A percentile compares a stretch with the other conserved stretches of the same genome.
Evolutionary conservation across 2,329 filamentous ascomycete species (phyloP).

Genomic region (Xylaria sp.): DNA sequence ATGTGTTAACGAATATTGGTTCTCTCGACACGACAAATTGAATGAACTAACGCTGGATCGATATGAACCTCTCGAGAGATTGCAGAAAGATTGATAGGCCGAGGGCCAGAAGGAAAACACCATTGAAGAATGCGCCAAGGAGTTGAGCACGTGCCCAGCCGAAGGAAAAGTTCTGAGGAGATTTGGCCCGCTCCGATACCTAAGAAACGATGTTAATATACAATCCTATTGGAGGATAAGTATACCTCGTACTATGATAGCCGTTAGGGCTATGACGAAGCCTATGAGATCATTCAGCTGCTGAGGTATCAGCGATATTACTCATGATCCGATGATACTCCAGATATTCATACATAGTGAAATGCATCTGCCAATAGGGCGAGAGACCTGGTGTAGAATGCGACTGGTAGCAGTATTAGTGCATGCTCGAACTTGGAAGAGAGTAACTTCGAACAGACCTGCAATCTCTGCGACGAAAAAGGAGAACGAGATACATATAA

Average conservation of each 20-base stretch:
- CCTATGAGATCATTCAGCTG: slow-evolving; percentile 74
- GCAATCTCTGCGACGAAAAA: slow-evolving; percentile 65
- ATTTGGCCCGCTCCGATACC: slow-evolving; percentile 66
- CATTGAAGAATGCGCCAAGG: slow-evolving; percentile 83
- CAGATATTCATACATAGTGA: slow-evolving; percentile 68
- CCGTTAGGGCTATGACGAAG: slow-evolving; percentile 73
- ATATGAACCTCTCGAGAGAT: slow-evolving; percentile 75
- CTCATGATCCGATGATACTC: not conserved
- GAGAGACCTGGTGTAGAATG: slow-evolving; percentile 70
- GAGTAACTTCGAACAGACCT: slow-evolving; percentile 49
- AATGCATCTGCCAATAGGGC: slow-evolving; percentile 82
- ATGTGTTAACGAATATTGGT: slow-evolving; percentile 19
- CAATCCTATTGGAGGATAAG: not conserved
- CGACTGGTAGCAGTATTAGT: slow-evolving; percentile 40
- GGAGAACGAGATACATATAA: slow-evolving; percentile 60
- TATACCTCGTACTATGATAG: slow-evolving; percentile 64
- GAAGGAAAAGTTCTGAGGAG: slow-evolving; percentile 71
- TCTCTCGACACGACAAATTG: not conserved
- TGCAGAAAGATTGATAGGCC: slow-evolving; percentile 79
- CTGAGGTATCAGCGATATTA: slow-evolving; percentile 25
- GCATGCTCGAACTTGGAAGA: not conserved
- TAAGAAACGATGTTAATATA: slow-evolving; percentile 47
- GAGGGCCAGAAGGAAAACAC: slow-evolving; percentile 76
- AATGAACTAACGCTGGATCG: slow-evolving; percentile 59
- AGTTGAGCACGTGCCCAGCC: slow-evolving; percentile 82